These are phyloP conservation scores for Elsinoe fawcettii DNA, from an alignment of 2,329 filamentous ascomycete species.

Conservation along the genomic window DNA sequence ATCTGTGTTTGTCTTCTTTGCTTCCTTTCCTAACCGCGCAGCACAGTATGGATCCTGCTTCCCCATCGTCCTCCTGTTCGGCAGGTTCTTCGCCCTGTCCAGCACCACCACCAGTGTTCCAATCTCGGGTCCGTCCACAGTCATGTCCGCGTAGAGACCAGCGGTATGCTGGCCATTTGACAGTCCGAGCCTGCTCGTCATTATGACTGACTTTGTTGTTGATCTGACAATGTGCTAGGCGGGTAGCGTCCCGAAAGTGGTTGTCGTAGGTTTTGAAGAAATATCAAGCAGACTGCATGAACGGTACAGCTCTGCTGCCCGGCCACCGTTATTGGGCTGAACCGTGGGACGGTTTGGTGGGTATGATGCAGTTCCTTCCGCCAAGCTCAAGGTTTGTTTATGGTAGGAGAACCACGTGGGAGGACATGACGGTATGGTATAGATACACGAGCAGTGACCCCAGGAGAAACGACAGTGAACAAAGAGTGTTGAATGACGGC, in stretches of 20 bases:
- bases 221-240: neutral
- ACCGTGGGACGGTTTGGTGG: constrained; percentile 10
- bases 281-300: neutral
- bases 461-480: neutral
- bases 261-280: neutral
- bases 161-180: constrained; percentile 56
- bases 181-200: constrained; percentile 19
- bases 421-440: neutral
- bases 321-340: constrained; percentile 8
- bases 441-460: neutral
- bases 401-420: neutral
- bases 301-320: constrained; percentile 13
- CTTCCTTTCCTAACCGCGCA: constrained; percentile 86
- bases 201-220: constrained; percentile 1
- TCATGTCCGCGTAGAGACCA: constrained; percentile 91
- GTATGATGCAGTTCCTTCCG: constrained; percentile 13
- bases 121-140: constrained; percentile 83
- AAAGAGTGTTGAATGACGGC: neutral
- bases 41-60: constrained; percentile 99
- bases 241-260: neutral
- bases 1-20: constrained; percentile 93
- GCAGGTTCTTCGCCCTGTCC: constrained; percentile 92
- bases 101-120: constrained; percentile 87
- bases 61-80: constrained; percentile 93
- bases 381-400: constrained; percentile 12